Evolutionary conservation across 805 yeast genomes (phyloP).

Genomic region (Saccharomycopsis schoenii): DNA sequence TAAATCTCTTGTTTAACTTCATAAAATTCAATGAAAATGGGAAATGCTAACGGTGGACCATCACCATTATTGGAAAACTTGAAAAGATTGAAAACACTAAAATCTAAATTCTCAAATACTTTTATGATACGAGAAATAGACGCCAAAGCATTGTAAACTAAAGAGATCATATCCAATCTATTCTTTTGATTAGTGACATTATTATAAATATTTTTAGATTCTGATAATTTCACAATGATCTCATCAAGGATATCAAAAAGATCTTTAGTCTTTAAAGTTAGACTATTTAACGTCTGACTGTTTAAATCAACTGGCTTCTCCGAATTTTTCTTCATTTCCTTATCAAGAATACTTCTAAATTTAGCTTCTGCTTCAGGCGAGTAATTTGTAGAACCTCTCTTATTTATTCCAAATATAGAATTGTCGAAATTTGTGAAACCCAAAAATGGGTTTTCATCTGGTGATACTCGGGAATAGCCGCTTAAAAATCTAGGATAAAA

Average conservation of each 20-base stretch:
- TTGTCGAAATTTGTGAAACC: background rate
- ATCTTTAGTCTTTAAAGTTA: constrained; percentile 30
- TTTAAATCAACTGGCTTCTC: constrained; percentile 31
- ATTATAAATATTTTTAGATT: constrained; percentile 29
- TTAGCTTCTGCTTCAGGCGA: background rate
- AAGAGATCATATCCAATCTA: constrained; percentile 43
- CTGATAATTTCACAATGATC: constrained; percentile 32
- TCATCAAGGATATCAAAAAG: constrained; percentile 33
- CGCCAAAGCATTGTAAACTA: constrained; percentile 44
- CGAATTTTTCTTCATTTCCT: background rate
- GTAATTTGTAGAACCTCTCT: background rate
- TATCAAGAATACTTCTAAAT: background rate
- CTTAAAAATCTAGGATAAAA: background rate
- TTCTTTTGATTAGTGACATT: constrained; percentile 32
- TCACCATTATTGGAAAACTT: constrained; percentile 13
- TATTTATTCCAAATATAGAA: background rate
- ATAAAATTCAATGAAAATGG: constrained; percentile 55
- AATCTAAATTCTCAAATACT: constrained; percentile 50
- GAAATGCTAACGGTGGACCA: constrained; percentile 15
- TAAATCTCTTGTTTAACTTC: constrained; percentile 67
- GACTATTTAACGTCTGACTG: constrained; percentile 33
- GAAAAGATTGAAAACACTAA: constrained; percentile 35
- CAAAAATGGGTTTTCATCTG: background rate
- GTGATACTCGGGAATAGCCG: background rate
- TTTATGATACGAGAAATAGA: constrained; percentile 40